These are phyloP conservation scores for Podila clonocystis DNA, from an alignment of 192 early-diverging fungal species.

Conservation along the genomic window DNA sequence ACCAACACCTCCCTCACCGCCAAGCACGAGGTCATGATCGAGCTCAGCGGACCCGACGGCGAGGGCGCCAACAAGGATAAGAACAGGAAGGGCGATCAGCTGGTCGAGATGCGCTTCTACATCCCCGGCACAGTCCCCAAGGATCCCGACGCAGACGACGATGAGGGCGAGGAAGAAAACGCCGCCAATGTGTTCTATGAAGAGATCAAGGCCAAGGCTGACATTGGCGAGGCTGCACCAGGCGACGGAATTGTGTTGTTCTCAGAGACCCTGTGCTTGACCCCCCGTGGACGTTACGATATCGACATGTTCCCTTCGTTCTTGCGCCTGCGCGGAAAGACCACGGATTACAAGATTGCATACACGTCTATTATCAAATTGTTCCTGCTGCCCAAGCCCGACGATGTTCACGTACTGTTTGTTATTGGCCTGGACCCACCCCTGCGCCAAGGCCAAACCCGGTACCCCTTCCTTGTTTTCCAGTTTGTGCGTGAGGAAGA, in stretches of 20 bases:
- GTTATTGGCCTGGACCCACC: conserved; percentile 97
- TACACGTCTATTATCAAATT: conserved; percentile 86
- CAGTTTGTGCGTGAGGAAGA: conserved; percentile 97
- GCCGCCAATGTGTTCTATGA: conserved; percentile 79
- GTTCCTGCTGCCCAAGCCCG: conserved; percentile 92
- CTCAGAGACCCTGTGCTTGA: conserved; percentile 88
- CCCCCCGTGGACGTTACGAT: conserved; percentile 95
- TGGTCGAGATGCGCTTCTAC: conserved; percentile 94
- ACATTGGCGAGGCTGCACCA: conserved; percentile 83
- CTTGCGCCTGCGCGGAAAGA: conserved; percentile 95
- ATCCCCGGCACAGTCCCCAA: conserved; percentile 81
- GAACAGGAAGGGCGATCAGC: conserved; percentile 72
- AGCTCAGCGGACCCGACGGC: conserved; percentile 80
- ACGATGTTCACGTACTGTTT: conserved; percentile 92
- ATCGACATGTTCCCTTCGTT: conserved; percentile 93
- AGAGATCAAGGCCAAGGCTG: conserved; percentile 90
- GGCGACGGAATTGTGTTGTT: conserved; percentile 93
- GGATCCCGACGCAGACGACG: conserved; percentile 56
- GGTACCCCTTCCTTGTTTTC: conserved; percentile 94
- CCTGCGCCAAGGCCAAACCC: conserved; percentile 95
- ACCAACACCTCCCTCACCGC: conserved; percentile 85
- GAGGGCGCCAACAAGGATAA: conserved; percentile 57
- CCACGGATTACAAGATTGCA: conserved; percentile 97
- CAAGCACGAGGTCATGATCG: conserved; percentile 93
- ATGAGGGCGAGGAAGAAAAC: conserved; percentile 58